A percentile compares a stretch with the other conserved stretches of the same genome.
These are phyloP conservation scores for Hypoxylon fragiforme DNA, from an alignment of 495 filamentous ascomycete species.

Conservation along the genomic window DNA sequence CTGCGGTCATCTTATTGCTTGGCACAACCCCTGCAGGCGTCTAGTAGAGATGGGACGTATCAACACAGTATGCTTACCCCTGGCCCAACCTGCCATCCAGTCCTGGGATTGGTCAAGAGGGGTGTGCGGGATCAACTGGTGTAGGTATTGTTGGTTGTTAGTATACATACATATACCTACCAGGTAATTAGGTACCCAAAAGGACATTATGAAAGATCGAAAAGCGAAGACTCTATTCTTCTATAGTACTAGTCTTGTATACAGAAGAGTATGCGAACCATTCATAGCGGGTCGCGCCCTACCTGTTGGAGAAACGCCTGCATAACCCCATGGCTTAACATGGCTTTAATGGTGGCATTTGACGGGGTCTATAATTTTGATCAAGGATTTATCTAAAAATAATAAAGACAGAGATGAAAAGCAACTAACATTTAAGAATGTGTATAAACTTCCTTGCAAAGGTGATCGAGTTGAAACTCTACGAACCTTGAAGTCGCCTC, in stretches of 20 bases:
- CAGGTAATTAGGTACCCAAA: background rate
- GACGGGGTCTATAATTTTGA: background rate
- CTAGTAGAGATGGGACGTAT: slow-evolving; percentile 9
- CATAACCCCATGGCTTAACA: too few species aligned
- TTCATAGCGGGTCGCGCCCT: slow-evolving; percentile 8
- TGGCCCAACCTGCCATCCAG: too few species aligned
- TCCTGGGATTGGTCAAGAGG: background rate
- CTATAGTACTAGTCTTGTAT: slow-evolving; percentile 8
- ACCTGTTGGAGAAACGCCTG: background rate
- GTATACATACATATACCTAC: background rate
- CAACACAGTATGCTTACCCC: slow-evolving; percentile 14
- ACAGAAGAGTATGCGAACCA: slow-evolving; percentile 19
- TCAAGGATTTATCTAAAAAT: background rate
- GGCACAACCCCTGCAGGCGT: slow-evolving; percentile 17
- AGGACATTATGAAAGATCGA: slow-evolving; percentile 1
- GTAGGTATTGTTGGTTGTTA: slow-evolving; percentile 1
- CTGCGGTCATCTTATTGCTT: slow-evolving; percentile 23
- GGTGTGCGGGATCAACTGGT: slow-evolving; percentile 1
- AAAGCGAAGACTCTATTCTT: slow-evolving; percentile 1
- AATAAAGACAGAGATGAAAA: too few species aligned
- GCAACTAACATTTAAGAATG: slow-evolving; percentile 3
- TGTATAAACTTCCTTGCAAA: slow-evolving; percentile 17
- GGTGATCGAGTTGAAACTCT: slow-evolving; percentile 3
- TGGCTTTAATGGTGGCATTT: too few species aligned
- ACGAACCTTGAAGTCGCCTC: background rate